A percentile compares a stretch with the other conserved stretches of the same genome.
phyloP scores from a whole-genome alignment of 495 filamentous ascomycete genomes.

The Amphirosellinia nigrospora region DNA sequence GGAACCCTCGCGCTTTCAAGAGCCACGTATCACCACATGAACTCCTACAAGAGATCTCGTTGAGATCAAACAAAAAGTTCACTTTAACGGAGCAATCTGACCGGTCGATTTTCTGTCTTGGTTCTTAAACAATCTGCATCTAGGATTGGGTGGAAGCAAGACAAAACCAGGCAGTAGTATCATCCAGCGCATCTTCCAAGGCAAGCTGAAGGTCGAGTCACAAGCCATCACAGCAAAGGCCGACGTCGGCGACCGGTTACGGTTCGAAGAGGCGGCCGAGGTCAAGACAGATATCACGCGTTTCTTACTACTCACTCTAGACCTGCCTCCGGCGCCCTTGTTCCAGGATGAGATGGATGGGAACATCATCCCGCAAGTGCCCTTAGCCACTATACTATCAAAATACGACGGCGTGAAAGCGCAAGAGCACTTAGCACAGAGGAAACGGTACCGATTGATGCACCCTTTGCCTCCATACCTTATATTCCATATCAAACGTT shows the following conservation, averaged over 20 bases:
- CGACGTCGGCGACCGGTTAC: conserved; percentile 83
- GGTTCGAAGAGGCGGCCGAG: conserved; percentile 88
- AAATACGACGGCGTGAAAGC: conserved; percentile 93
- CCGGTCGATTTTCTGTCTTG: conserved; percentile 93
- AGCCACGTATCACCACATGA: conserved; percentile 97
- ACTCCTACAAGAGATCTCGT: conserved; percentile 89
- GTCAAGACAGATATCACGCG: conserved; percentile 77
- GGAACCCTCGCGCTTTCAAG: conserved; percentile 97
- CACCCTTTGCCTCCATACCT: conserved; percentile 93
- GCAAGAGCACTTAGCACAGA: conserved; percentile 85
- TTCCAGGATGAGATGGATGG: conserved; percentile 90
- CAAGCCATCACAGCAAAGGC: conserved; percentile 93
- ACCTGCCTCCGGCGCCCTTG: conserved; percentile 90
- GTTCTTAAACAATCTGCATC: conserved; percentile 95
- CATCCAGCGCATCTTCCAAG: conserved; percentile 91
- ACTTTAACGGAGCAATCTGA: conserved; percentile 91
- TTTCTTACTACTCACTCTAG: conserved; percentile 90
- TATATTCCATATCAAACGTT: conserved; percentile 95
- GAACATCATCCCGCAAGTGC: conserved; percentile 96
- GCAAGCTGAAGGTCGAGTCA: conserved; percentile 86
- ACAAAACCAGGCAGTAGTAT: conserved; percentile 82
- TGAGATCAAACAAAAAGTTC: conserved; percentile 90
- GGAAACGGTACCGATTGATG: conserved; percentile 86
- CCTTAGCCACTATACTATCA: conserved; percentile 82
- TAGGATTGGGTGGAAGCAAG: conserved; percentile 87